Evolutionary conservation across 768 basidiomycete genomes (phyloP).

Genomic region (Termitomyces eurrhizus): DNA sequence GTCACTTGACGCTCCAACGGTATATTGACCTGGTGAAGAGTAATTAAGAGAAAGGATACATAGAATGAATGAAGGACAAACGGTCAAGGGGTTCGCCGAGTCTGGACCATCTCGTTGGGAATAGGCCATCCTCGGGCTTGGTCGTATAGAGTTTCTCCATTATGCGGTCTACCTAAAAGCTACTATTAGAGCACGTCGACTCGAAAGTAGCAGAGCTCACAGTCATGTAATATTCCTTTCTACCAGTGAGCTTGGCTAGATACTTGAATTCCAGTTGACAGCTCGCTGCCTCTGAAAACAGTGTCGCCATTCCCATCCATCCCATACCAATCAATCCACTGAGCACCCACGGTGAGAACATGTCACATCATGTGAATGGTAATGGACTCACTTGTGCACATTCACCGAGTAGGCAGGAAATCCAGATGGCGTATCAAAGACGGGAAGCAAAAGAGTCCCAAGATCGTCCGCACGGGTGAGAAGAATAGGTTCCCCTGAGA

Average conservation of each 20-base stretch:
- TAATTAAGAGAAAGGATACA: background rate
- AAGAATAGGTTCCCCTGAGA: conserved; percentile 58
- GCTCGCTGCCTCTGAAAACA: conserved; percentile 40
- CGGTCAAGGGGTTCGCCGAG: conserved; percentile 22
- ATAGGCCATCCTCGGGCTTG: conserved; percentile 29
- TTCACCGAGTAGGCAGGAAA: conserved; percentile 64
- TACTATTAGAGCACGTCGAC: background rate
- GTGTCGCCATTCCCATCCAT: conserved; percentile 23
- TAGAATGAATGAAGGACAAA: conserved; percentile 13
- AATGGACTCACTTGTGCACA: conserved; percentile 37
- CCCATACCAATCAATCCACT: conserved; percentile 30
- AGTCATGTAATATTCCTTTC: conserved; percentile 42
- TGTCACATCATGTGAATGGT: background rate
- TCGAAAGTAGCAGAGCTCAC: conserved; percentile 16
- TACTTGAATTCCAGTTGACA: conserved; percentile 80
- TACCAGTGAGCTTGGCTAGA: conserved; percentile 62
- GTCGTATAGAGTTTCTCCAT: conserved; percentile 35
- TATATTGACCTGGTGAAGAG: conserved; percentile 32
- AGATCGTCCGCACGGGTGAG: conserved; percentile 66
- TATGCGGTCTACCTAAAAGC: conserved; percentile 28
- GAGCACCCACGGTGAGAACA: conserved; percentile 1
- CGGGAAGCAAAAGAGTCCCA: conserved; percentile 56
- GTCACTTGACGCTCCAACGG: conserved; percentile 56
- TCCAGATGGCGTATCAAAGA: conserved; percentile 57
- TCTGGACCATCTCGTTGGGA: conserved; percentile 28